Evolutionary conservation across 441 rosid genomes (phyloP).

Genomic region (Corymbia citriodora): DNA sequence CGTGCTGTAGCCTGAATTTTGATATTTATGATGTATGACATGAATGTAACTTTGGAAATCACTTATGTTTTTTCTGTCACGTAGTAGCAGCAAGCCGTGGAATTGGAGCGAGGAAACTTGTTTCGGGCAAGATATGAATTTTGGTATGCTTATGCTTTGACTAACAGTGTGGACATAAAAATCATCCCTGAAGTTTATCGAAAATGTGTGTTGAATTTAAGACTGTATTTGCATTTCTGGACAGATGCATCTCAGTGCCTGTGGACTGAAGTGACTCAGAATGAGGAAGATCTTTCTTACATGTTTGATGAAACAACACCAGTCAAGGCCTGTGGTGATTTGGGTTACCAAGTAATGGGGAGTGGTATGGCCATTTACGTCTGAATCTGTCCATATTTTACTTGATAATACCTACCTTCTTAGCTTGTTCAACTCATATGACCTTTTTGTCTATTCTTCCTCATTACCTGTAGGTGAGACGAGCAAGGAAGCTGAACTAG

Average conservation of each 20-base stretch:
- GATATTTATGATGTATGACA: not conserved
- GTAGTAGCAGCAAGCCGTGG: slow-evolving; percentile 35
- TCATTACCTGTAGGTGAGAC: slow-evolving; percentile 30
- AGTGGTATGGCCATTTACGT: slow-evolving; percentile 20
- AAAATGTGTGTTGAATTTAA: not conserved
- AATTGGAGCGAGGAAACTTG: slow-evolving; percentile 36
- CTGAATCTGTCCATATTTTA: not conserved
- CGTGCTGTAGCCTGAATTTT: not conserved
- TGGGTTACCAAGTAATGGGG: slow-evolving; percentile 41
- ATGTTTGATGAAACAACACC: slow-evolving; percentile 74
- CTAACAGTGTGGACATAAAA: not conserved
- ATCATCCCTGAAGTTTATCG: not conserved
- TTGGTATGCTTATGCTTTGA: slow-evolving; percentile 32
- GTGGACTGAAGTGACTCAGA: slow-evolving; percentile 38
- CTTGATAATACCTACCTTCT: not conserved
- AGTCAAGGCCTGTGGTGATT: slow-evolving; percentile 68
- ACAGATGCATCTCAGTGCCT: slow-evolving; percentile 30
- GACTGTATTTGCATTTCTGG: not conserved
- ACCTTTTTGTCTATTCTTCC: slow-evolving; percentile 1
- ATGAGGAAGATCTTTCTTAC: slow-evolving; percentile 52
- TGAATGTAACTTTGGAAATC: not conserved
- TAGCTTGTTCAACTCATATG: not conserved
- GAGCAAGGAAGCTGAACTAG: slow-evolving; percentile 40
- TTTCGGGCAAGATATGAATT: slow-evolving; percentile 30
- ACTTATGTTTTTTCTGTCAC: not conserved